Evolutionary conservation across 257 asterid species (phyloP).

Genomic region (Oldenlandia corymbosa): DNA sequence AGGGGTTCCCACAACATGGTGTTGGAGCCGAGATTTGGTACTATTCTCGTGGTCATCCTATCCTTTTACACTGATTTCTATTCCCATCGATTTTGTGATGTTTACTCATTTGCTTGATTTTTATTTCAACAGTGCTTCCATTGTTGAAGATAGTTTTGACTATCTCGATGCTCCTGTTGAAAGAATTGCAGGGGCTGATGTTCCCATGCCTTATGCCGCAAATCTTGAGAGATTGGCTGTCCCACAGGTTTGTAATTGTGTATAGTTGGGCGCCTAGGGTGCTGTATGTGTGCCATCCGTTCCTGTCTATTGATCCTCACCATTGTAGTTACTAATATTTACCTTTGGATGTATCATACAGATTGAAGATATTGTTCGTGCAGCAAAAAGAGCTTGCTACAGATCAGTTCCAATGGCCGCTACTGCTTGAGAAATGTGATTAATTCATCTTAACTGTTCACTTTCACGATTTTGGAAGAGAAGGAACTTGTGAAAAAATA

Average conservation of each 20-base stretch:
- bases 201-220: conserved; percentile 70
- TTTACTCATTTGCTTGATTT: not conserved
- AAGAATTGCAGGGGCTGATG: conserved; percentile 63
- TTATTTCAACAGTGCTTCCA: conserved; percentile 41
- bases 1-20: conserved; percentile 85
- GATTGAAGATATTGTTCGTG: conserved; percentile 47
- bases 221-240: conserved; percentile 62
- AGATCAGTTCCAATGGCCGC: conserved; percentile 35
- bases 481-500: conserved; percentile 1
- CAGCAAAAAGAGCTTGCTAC: conserved; percentile 41
- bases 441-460: conserved; percentile 4
- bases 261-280: no score
- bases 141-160: conserved; percentile 56
- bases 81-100: not conserved
- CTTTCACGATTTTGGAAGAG: not conserved
- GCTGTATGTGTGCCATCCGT: no score
- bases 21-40: conserved; percentile 91
- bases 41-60: conserved; percentile 4
- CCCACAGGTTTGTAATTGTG: conserved; percentile 41
- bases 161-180: conserved; percentile 70
- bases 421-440: conserved; percentile 26
- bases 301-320: no score
- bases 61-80: not conserved
- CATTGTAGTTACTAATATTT: no score
- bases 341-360: conserved; percentile 8